phyloP scores from a whole-genome alignment of 164 flowering plant species.

The Brasenia schreberi region DNA sequence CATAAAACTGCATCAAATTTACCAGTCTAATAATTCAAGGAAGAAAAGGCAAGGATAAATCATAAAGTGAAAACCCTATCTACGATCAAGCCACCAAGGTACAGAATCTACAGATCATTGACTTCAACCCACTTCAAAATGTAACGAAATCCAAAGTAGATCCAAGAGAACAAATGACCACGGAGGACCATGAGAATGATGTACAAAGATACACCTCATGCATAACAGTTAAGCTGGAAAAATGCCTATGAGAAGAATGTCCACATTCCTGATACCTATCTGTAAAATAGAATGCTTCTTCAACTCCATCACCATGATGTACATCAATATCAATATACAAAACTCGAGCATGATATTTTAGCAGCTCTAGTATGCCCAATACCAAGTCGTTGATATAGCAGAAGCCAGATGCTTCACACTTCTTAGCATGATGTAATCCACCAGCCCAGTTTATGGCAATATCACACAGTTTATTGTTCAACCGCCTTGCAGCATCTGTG shows the following conservation, averaged over 20 bases:
- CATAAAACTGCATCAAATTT: no score
- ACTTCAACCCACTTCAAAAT: no score
- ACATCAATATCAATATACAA: constrained; percentile 94
- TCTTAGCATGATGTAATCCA: constrained; percentile 97
- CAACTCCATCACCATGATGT: constrained; percentile 99
- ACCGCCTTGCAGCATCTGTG: constrained; percentile 90
- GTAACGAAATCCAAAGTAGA: no score
- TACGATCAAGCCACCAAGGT: no score
- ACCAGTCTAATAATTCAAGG: no score
- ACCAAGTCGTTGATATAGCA: constrained; percentile 97
- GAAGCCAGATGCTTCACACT: constrained; percentile 95
- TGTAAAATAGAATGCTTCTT: constrained; percentile 94
- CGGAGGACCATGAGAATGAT: no score
- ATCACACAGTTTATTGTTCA: constrained; percentile 84
- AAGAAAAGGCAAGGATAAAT: no score
- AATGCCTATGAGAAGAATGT: not conserved
- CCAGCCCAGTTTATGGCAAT: constrained; percentile 99
- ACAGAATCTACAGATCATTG: no score
- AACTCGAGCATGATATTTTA: constrained; percentile 88
- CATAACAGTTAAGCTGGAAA: no score
- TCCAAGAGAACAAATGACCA: no score
- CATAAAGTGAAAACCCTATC: no score
- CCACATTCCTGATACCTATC: constrained; percentile 47
- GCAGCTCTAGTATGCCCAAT: constrained; percentile 87
- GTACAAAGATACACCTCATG: no score